Conservation (phyloP, 306 rosid genomes). For the Betula pendula region DNA sequence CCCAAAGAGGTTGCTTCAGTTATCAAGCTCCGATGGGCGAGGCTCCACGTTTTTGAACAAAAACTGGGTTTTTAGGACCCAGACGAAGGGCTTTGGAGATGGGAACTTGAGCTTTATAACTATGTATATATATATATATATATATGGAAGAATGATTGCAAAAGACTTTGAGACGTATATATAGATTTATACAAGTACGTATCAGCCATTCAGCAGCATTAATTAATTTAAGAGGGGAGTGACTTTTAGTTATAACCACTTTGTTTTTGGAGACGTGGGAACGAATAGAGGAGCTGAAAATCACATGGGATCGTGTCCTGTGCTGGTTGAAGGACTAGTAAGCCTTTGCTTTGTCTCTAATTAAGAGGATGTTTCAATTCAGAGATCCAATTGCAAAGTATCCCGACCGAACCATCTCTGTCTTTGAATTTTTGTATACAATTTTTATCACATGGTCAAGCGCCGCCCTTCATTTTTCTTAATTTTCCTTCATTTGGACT, state of each 20-base stretch:
- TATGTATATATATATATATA: no score
- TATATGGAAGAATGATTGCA: background rate
- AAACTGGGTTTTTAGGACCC: background rate
- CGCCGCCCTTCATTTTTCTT: background rate
- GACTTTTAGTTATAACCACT: conserved; percentile 9
- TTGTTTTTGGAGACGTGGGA: background rate
- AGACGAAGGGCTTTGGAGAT: background rate
- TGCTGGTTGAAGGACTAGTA: background rate
- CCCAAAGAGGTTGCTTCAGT: background rate
- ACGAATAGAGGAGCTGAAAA: background rate
- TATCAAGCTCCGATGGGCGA: background rate
- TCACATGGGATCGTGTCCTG: background rate
- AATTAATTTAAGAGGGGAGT: background rate
- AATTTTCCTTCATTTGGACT: no score
- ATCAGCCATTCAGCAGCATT: background rate
- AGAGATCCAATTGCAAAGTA: background rate
- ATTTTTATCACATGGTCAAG: background rate
- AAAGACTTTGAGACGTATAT: background rate
- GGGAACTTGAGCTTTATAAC: background rate
- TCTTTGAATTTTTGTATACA: background rate
- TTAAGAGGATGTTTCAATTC: background rate
- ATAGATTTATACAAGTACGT: background rate
- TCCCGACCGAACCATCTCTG: background rate
- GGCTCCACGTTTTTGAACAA: background rate
- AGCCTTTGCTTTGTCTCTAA: background rate